Percentiles rank a stretch among this genome's conserved stretches.
Conservation (phyloP, 2,329 filamentous ascomycete genomes). For the Penicillium psychrosexuale region DNA sequence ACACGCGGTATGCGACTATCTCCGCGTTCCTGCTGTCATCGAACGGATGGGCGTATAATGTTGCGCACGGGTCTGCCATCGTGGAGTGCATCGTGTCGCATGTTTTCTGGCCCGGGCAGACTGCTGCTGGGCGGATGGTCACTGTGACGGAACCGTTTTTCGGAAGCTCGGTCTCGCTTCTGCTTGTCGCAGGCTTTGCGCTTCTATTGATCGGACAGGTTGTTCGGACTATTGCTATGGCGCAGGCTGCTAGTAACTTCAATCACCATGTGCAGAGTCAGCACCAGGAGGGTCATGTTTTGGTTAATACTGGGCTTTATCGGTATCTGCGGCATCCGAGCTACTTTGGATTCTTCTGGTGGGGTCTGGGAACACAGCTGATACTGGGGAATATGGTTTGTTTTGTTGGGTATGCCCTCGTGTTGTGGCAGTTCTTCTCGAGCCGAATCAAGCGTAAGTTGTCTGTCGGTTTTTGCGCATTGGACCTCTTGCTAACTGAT, state of each 20-base stretch:
- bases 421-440: slow-evolving; percentile 84
- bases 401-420: slow-evolving; percentile 66
- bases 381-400: slow-evolving; percentile 82
- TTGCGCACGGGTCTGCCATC: slow-evolving; percentile 73
- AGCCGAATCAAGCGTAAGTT: slow-evolving; percentile 63
- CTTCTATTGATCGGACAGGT: slow-evolving; percentile 69
- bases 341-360: slow-evolving; percentile 99
- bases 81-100: slow-evolving; percentile 61
- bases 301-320: slow-evolving; percentile 86
- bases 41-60: slow-evolving; percentile 80
- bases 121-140: slow-evolving; percentile 41
- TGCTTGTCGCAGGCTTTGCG: slow-evolving; percentile 56
- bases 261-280: slow-evolving; percentile 77
- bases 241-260: slow-evolving; percentile 83
- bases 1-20: slow-evolving; percentile 68
- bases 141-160: slow-evolving; percentile 40
- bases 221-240: slow-evolving; percentile 80
- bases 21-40: slow-evolving; percentile 77
- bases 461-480: not conserved
- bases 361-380: slow-evolving; percentile 91
- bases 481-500: slow-evolving; percentile 2
- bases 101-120: slow-evolving; percentile 22
- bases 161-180: slow-evolving; percentile 21
- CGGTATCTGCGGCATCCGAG: slow-evolving; percentile 73
- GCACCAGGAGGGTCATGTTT: slow-evolving; percentile 66